Percentiles rank a stretch among this genome's conserved stretches.
phyloP scores from a whole-genome alignment of 2,329 filamentous ascomycete species.

The Fusarium mangiferae region DNA sequence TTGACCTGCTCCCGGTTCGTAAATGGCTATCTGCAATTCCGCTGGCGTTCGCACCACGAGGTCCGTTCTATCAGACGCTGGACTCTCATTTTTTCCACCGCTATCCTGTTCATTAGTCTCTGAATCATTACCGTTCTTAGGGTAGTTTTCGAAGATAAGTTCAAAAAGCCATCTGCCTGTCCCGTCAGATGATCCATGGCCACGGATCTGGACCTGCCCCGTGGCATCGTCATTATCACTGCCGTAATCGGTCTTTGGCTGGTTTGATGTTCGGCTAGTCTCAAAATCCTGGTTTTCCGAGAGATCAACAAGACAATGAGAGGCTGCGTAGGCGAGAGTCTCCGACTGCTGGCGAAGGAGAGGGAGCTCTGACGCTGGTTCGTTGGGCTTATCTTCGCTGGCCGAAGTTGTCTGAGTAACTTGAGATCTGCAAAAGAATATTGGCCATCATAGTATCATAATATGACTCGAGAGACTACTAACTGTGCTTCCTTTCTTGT shows the following conservation, averaged over 20 bases:
- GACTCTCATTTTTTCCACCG: accelerated
- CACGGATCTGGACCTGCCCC: background rate
- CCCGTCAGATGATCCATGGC: background rate
- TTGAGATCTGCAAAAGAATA: background rate
- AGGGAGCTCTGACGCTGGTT: background rate
- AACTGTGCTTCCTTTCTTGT: background rate
- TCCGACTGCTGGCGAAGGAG: background rate
- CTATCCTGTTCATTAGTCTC: accelerated
- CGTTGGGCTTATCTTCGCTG: too few relatives aligned
- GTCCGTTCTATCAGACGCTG: accelerated
- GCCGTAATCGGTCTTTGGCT: background rate
- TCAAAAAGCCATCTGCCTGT: background rate
- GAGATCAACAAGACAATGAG: background rate
- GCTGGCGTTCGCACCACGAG: background rate
- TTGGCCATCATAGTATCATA: accelerated
- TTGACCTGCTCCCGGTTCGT: background rate
- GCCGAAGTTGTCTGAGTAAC: accelerated
- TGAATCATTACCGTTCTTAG: accelerated
- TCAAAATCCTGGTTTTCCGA: accelerated
- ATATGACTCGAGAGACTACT: accelerated
- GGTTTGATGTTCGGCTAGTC: accelerated
- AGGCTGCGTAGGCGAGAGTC: background rate
- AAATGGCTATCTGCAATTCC: background rate
- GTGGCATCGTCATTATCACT: background rate
- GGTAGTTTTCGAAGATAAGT: background rate